Base-by-base conservation (phyloP, 2,329 filamentous ascomycete species). In the Nannizziopsis arthrosporioides region DNA sequence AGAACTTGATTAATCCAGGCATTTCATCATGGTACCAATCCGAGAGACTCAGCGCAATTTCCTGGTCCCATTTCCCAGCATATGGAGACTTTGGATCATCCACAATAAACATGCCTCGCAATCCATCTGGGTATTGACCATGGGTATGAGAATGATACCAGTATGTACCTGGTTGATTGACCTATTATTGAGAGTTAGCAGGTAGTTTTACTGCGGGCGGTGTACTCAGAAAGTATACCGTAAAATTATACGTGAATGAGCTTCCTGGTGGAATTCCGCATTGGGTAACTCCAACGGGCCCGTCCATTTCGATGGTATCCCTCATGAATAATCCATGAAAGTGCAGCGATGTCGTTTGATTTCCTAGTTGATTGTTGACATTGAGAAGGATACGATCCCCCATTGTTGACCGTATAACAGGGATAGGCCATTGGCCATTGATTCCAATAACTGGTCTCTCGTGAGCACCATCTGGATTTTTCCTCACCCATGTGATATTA, bases 241-340 rank as follows among this genome's bases (percentile, higher is more conserved):
- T 50, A 18, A 50, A 50, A 14, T 50, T 50, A 27, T 50, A 50
- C 12, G 63, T 68, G 49, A 64, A 63, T 1, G 54, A 58, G 10
- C 55, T 48, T 7, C 58, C 59, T 0, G 65, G 63, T 9, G 63
- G 60, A 35, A 59, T 58, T 14, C 62, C 62, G 41, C 65, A 68
- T 47, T 68, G 64, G 1, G 64, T 67, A 15, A 68, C 52, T 37
- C 55, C 55, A 5, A 52, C 53, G n/a, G 57, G 53, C 9, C 54
- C 54, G 27, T 52, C 50, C 41, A 49, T 49, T 40, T 48, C 47
- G 18, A 42, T 15, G 8, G 40, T 48, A 78, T 19, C 78, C 78
- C 81, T 81, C 71, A 78, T 75, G 64, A 74, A 84, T 5, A 85
- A 59, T 43, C 82, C 83, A 58, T 86, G 82, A 56, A 82, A 86